Base-by-base conservation (phyloP, 352 stramenopile species). In the Globisporangium sylvaticum region DNA sequence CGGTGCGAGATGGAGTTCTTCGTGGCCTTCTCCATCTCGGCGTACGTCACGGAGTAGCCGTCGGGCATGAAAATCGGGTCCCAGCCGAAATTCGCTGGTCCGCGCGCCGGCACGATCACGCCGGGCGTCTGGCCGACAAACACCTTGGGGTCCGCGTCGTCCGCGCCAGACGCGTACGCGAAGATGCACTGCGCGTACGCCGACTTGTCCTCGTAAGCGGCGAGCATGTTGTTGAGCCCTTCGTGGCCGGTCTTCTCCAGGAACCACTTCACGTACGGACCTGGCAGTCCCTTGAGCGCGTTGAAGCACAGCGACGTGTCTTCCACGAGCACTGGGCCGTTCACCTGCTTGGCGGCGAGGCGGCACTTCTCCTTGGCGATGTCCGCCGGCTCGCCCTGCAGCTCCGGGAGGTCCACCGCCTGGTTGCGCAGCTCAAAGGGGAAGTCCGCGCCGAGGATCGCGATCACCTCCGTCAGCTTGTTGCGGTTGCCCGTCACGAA, bases 191-290 rank as follows among this genome's bases (percentile, higher is more conserved):
- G 89, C 54, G 96, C 97, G 75, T 98, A 98, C 4, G 96, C 97
- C 55, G 84, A 92, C 74, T 98, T 98, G 83, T 99, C 96, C 44
- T 95, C 81, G 71, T 97, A 99, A 6, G 83, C 94, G 14, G 81
- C 79, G 48, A 99, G 75, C 79, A 99, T 81, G 66, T 98, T 97
- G 75, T 98, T 99, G 71, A 88, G 97, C 50, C 81, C 97, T 54
- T 62, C 94, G 85, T 89, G 94, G 62, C 94, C 95, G 64, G 89
- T 98, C 71, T 97, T 98, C 44, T 99, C 92, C 10, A 99, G 79
- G 70, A 99, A 99, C 95, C 96, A 99, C 82, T 99, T 99, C 69
- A 99, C 97, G 81, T 99, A 99, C 27, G 96, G 94, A 0, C 97
- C 96, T 0, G 97, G 97, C 1, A 99, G 87, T 0, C 91, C 96